These are phyloP conservation scores for Cyberlindnera maclurae DNA, from an alignment of 805 yeast species.

Conservation along the genomic window DNA sequence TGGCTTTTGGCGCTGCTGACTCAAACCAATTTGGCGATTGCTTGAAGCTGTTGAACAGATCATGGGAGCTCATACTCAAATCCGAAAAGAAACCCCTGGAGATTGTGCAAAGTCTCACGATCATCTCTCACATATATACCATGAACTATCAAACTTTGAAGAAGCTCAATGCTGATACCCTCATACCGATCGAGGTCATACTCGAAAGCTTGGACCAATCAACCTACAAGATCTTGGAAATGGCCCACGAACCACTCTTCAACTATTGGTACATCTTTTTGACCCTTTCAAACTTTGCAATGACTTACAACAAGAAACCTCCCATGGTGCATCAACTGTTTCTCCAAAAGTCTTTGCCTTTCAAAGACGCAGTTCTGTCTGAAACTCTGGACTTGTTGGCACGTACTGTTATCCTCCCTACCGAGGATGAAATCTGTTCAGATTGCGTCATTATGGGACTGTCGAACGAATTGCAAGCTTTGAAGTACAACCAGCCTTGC, in stretches of 20 bases:
- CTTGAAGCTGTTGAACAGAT: slow-evolving; percentile 32
- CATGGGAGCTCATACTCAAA: slow-evolving; percentile 34
- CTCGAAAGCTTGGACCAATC: slow-evolving; percentile 45
- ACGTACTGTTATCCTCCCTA: slow-evolving; percentile 5
- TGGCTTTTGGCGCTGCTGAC: slow-evolving; percentile 39
- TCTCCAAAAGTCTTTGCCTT: slow-evolving; percentile 6
- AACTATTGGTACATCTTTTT: slow-evolving; percentile 43
- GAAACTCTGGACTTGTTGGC: slow-evolving; percentile 9
- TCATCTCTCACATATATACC: slow-evolving; percentile 37
- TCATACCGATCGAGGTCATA: slow-evolving; percentile 40
- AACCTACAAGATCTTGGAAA: slow-evolving; percentile 20
- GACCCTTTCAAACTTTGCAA: slow-evolving; percentile 37
- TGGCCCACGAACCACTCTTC: slow-evolving; percentile 9
- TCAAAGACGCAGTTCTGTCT: background rate
- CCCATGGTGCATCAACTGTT: slow-evolving; percentile 30
- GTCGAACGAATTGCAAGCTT: slow-evolving; percentile 22
- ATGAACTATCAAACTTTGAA: slow-evolving; percentile 24
- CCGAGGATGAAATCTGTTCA: slow-evolving; percentile 1
- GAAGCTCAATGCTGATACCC: slow-evolving; percentile 8
- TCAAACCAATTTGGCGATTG: slow-evolving; percentile 29
- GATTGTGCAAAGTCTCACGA: slow-evolving; percentile 39
- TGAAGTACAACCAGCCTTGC: slow-evolving; percentile 11
- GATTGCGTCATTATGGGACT: slow-evolving; percentile 13
- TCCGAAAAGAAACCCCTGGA: slow-evolving; percentile 18
- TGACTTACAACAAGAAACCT: slow-evolving; percentile 33